Conservation (phyloP, 2,329 filamentous ascomycete species). For the Trichoderma atrobrunneum region DNA sequence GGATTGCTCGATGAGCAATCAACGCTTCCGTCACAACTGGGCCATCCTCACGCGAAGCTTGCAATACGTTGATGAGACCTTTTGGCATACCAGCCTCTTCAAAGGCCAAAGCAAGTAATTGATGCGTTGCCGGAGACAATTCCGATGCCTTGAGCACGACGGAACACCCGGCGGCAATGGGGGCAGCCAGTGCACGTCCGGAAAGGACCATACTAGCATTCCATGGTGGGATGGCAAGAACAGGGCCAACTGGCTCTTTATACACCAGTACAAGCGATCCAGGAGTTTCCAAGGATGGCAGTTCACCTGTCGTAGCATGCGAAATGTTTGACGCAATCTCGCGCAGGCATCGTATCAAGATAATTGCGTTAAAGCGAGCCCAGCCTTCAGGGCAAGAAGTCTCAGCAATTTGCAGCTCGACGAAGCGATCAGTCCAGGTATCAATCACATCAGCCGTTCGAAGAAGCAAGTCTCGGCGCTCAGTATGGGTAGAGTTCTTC, state of each 20-base stretch:
- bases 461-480: slow-evolving; percentile 67
- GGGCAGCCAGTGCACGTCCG: neutral
- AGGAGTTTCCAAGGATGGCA: neutral
- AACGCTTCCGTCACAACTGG: slow-evolving; percentile 34
- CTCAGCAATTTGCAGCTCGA: slow-evolving; percentile 55
- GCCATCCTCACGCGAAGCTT: slow-evolving; percentile 33
- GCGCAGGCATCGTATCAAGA: slow-evolving; percentile 37
- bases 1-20: slow-evolving; percentile 36
- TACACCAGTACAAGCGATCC: slow-evolving; percentile 1
- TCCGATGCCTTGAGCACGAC: slow-evolving; percentile 35
- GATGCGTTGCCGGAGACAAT: slow-evolving; percentile 31
- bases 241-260: slow-evolving; percentile 75
- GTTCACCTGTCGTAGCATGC: neutral
- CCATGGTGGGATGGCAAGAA: slow-evolving; percentile 76
- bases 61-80: slow-evolving; percentile 40
- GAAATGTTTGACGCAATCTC: slow-evolving; percentile 45
- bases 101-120: slow-evolving; percentile 35
- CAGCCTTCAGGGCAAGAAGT: slow-evolving; percentile 41
- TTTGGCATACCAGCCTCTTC: slow-evolving; percentile 41
- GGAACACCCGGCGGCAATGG: slow-evolving; percentile 5
- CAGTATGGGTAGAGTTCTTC: slow-evolving; percentile 58
- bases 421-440: slow-evolving; percentile 59
- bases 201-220: neutral
- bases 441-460: slow-evolving; percentile 65
- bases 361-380: slow-evolving; percentile 39